Base-by-base conservation (phyloP, 768 basidiomycete species). In the Boletus vinaceobasis region DNA sequence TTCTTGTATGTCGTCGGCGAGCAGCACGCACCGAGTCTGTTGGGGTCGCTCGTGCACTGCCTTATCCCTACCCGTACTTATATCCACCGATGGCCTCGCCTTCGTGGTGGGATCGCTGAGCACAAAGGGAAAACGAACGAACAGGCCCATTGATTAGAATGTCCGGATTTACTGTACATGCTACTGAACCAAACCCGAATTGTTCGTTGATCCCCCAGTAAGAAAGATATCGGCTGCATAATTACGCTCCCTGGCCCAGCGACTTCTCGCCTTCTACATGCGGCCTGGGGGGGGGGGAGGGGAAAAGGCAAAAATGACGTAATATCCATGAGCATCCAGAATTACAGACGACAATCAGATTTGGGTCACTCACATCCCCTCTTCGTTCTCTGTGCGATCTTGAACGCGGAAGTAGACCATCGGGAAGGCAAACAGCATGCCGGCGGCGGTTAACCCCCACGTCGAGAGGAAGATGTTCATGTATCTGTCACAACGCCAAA, bases 401-500 rank as follows among this genome's bases (percentile, higher is more conserved):
- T 74, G 81, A 46, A 90, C 85, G 14, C 88, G 85, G 52, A 79
- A 72, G 61, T 86, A 76, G 26, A 90, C 81, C 88, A 90, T 88
- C 13, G 87, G 88, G 8, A 88, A 62, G 5, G 85, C 81, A 56
- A 83, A 86, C 45, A 86, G 48, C 48, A 89, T 79, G 1, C 88
- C 88, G 0, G 75, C 82, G 31, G 81, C 79, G 32, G 86, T 78
- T 19, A 90, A 73, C 3, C 69, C 74, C 88, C 88, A 90, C 1
- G 88, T 88, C 7, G 86, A 87, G 52, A 83, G 55, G 63, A 90
- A 88, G 35, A 91, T 78, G 65, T 83, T 86, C 84, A 88, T 85
- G 68, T 78, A 90, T 21, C 73, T 75, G 55, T 35, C 53, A 8
- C 23, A 0, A 7, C 17, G 6, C 33, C 21, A n/a, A n/a, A n/a